These are phyloP conservation scores for Chalciporus piperatoides DNA, from an alignment of 1,284 basidiomycete genomes.

Conservation along the genomic window DNA sequence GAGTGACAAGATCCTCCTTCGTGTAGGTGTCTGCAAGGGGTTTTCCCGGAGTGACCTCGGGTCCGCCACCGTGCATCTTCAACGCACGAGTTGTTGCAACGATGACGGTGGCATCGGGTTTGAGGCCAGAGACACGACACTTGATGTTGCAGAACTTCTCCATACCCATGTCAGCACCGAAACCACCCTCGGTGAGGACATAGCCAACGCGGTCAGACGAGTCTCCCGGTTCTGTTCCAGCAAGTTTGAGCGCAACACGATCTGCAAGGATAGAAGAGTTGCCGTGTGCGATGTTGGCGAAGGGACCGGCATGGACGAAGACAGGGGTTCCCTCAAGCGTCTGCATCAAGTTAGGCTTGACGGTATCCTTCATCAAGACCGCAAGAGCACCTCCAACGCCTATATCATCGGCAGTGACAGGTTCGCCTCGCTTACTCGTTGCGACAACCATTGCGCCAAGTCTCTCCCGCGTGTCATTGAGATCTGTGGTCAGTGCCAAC, in stretches of 20 bases:
- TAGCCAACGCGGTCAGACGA: conserved; percentile 80
- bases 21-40: conserved; percentile 92
- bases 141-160: conserved; percentile 99
- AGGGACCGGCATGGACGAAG: conserved; percentile 98
- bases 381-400: conserved; percentile 95
- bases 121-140: conserved; percentile 90
- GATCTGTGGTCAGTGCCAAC: conserved; percentile 83
- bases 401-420: conserved; percentile 96
- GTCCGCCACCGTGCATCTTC: conserved; percentile 99
- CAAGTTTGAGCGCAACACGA: conserved; percentile 93
- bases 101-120: conserved; percentile 91
- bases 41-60: conserved; percentile 96
- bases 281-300: conserved; percentile 99
- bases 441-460: conserved; percentile 97
- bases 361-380: conserved; percentile 98
- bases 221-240: conserved; percentile 94
- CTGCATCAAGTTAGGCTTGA: conserved; percentile 99
- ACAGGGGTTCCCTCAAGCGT: conserved; percentile 98
- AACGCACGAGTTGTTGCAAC: conserved; percentile 97
- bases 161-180: conserved; percentile 99
- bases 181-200: conserved; percentile 97
- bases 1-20: conserved; percentile 88
- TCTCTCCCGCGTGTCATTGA: conserved; percentile 89
- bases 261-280: conserved; percentile 99
- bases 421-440: conserved; percentile 87